phyloP scores from a whole-genome alignment of 2,329 filamentous ascomycete species.

The Exophiala phaeomuriformis region DNA sequence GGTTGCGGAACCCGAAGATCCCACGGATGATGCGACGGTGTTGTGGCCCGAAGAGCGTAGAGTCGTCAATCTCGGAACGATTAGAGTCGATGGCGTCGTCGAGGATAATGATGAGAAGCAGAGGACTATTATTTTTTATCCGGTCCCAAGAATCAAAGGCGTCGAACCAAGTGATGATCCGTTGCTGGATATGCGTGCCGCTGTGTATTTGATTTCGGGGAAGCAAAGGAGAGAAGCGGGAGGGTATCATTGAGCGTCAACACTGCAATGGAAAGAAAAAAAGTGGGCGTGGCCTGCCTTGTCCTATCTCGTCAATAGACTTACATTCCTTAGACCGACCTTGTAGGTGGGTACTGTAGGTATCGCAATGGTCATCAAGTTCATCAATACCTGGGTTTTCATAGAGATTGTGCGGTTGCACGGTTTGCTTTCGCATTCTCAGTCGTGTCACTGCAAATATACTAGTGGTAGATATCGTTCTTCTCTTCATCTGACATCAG shows the following conservation, averaged over 20 bases:
- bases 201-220: conserved; percentile 50
- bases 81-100: conserved; percentile 40
- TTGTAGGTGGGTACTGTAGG: too few relatives aligned
- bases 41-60: conserved; percentile 48
- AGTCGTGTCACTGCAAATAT: too few relatives aligned
- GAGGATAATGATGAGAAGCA: conserved; percentile 38
- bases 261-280: too few relatives aligned
- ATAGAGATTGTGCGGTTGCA: too few relatives aligned
- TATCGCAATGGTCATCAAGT: too few relatives aligned
- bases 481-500: too few relatives aligned
- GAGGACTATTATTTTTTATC: conserved; percentile 52
- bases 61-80: conserved; percentile 45
- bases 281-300: too few relatives aligned
- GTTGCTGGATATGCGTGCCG: conserved; percentile 49
- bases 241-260: conserved; percentile 18
- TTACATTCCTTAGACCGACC: too few relatives aligned
- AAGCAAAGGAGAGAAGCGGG: conserved; percentile 44
- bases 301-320: too few relatives aligned
- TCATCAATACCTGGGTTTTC: too few relatives aligned
- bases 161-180: conserved; percentile 50
- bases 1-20: conserved; percentile 44
- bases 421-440: too few relatives aligned
- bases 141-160: conserved; percentile 49
- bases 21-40: conserved; percentile 43
- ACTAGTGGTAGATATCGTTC: too few relatives aligned